Evolutionary conservation across 441 rosid species (phyloP).

Genomic region (Kokia cookei): DNA sequence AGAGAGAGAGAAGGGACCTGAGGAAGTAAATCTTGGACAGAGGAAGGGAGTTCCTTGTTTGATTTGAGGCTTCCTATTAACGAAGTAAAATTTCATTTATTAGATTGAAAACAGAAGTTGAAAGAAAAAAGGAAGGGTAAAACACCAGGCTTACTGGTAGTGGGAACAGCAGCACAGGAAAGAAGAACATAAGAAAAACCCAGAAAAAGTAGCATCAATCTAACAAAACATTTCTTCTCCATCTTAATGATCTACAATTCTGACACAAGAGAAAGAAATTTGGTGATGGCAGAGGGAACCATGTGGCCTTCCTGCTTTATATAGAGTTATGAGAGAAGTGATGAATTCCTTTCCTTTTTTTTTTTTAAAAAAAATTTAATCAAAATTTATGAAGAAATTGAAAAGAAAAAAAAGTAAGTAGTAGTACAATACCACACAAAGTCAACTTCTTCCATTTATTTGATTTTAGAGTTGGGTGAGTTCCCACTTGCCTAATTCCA

Average conservation of each 20-base stretch:
- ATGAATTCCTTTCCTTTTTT: neutral
- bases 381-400: neutral
- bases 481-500: constrained; percentile 36
- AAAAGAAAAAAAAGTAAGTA: neutral
- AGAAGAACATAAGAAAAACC: constrained; percentile 28
- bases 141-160: constrained; percentile 31
- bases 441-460: constrained; percentile 33
- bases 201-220: constrained; percentile 29
- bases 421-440: neutral
- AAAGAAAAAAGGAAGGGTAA: neutral
- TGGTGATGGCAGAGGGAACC: constrained; percentile 9
- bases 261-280: neutral
- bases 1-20: constrained; percentile 23
- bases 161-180: constrained; percentile 37
- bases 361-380: neutral
- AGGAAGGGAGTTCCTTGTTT: constrained; percentile 7
- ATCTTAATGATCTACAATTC: constrained; percentile 6
- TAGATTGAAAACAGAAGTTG: neutral
- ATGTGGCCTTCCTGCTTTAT: constrained; percentile 12
- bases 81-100: neutral
- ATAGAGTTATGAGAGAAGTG: constrained; percentile 11
- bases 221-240: constrained; percentile 18
- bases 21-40: constrained; percentile 20
- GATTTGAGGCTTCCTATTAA: constrained; percentile 39
- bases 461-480: constrained; percentile 17